A percentile compares a stretch with the other conserved stretches of the same genome.
These are phyloP conservation scores for Acrasis kona DNA, from an alignment of 78 protist species.

Conservation along the genomic window DNA sequence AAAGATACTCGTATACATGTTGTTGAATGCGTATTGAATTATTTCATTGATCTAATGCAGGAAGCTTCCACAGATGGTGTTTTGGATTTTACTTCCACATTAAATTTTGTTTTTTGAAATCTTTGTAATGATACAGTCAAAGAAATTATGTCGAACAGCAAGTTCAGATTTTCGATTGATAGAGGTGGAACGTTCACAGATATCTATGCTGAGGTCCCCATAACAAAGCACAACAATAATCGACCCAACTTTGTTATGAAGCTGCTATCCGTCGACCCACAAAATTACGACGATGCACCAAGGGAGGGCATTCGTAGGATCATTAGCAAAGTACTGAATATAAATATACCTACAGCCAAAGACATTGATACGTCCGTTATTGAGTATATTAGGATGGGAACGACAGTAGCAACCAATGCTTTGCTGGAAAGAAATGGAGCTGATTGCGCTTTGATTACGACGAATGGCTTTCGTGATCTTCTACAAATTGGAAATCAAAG, in stretches of 20 bases:
- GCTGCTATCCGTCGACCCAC: conserved; percentile 82
- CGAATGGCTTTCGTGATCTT: conserved; percentile 71
- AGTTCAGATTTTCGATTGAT: no score
- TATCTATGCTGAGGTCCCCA: conserved; percentile 18
- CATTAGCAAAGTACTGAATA: conserved; percentile 6
- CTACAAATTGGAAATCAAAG: conserved; percentile 81
- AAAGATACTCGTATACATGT: no score
- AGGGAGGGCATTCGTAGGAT: conserved; percentile 87
- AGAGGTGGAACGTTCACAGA: conserved; percentile 96
- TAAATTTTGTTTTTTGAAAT: no score
- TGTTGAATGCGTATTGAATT: no score
- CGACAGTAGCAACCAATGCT: conserved; percentile 96
- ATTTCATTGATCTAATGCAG: no score
- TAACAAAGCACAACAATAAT: neutral
- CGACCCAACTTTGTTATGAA: conserved; percentile 35
- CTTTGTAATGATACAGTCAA: no score
- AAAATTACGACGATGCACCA: conserved; percentile 84
- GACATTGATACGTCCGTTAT: conserved; percentile 42
- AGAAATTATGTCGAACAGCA: no score
- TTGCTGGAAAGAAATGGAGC: conserved; percentile 88
- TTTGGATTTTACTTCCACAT: no score
- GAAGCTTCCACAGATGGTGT: no score
- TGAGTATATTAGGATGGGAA: conserved; percentile 84
- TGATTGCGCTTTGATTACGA: conserved; percentile 43
- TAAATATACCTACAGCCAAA: neutral